These are phyloP conservation scores for Acacia melanoxylon DNA, from an alignment of 306 rosid species.

Conservation along the genomic window DNA sequence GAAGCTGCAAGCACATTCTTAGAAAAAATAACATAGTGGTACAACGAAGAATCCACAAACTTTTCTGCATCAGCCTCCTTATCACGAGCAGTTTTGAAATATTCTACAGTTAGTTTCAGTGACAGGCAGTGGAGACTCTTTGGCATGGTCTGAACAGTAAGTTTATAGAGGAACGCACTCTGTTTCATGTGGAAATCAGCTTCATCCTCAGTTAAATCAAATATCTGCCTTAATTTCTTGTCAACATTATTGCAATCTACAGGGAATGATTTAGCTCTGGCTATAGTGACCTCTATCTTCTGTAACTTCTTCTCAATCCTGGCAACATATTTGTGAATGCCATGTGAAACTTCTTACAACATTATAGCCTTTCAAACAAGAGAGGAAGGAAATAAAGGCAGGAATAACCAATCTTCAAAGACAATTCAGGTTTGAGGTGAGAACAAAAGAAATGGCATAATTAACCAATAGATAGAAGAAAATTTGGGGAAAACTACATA, in stretches of 20 bases:
- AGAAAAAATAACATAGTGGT: conserved; percentile 82
- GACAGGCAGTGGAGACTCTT: conserved; percentile 93
- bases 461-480: conserved; percentile 15
- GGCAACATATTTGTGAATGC: conserved; percentile 37
- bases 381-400: background rate
- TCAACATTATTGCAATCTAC: conserved; percentile 92
- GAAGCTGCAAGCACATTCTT: conserved; percentile 87
- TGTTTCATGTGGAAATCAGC: conserved; percentile 94
- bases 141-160: conserved; percentile 95
- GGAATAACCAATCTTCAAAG: background rate
- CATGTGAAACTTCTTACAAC: conserved; percentile 10
- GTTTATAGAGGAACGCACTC: conserved; percentile 95
- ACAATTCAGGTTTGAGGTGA: conserved; percentile 3
- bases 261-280: conserved; percentile 66
- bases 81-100: conserved; percentile 66
- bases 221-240: conserved; percentile 93
- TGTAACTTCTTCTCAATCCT: conserved; percentile 69
- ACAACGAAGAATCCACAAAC: conserved; percentile 64
- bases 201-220: conserved; percentile 95
- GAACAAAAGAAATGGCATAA: conserved; percentile 14
- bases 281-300: conserved; percentile 63
- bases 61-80: conserved; percentile 57
- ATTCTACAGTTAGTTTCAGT: conserved; percentile 89
- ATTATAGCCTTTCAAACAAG: conserved; percentile 14
- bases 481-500: background rate